phyloP scores from a whole-genome alignment of 2,329 filamentous ascomycete species.

The Ustulina deusta region DNA sequence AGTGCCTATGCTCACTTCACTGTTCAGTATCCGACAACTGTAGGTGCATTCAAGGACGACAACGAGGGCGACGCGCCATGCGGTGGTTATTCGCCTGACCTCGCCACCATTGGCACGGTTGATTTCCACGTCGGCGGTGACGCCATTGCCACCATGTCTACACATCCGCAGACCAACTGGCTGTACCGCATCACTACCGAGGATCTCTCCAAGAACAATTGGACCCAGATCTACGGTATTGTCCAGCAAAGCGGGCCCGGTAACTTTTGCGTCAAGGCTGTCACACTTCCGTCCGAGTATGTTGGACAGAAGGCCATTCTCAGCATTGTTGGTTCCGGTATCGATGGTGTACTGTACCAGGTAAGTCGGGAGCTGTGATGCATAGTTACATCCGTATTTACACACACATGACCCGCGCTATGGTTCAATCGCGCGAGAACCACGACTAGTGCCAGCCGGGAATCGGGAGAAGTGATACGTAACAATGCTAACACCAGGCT shows the following conservation, averaged over 20 bases:
- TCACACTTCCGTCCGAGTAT: constrained; percentile 63
- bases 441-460: neutral
- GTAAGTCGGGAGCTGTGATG: constrained; percentile 52
- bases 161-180: constrained; percentile 66
- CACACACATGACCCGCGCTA: neutral
- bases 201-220: constrained; percentile 59
- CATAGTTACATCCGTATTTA: neutral
- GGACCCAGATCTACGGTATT: constrained; percentile 67
- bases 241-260: constrained; percentile 67
- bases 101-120: constrained; percentile 53
- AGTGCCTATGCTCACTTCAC: constrained; percentile 66
- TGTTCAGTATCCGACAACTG: constrained; percentile 60
- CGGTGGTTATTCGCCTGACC: constrained; percentile 64
- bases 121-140: constrained; percentile 71
- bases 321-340: constrained; percentile 62
- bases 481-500: constrained; percentile 1
- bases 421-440: neutral
- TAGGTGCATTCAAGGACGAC: constrained; percentile 63
- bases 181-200: constrained; percentile 70
- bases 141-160: constrained; percentile 60
- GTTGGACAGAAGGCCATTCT: constrained; percentile 68
- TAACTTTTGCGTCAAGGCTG: constrained; percentile 63
- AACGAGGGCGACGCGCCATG: constrained; percentile 63
- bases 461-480: neutral
- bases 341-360: constrained; percentile 69